Percentiles rank a stretch among this genome's conserved stretches.
Conservation (phyloP, 179 eudicot species). For the Silene coronaria region DNA sequence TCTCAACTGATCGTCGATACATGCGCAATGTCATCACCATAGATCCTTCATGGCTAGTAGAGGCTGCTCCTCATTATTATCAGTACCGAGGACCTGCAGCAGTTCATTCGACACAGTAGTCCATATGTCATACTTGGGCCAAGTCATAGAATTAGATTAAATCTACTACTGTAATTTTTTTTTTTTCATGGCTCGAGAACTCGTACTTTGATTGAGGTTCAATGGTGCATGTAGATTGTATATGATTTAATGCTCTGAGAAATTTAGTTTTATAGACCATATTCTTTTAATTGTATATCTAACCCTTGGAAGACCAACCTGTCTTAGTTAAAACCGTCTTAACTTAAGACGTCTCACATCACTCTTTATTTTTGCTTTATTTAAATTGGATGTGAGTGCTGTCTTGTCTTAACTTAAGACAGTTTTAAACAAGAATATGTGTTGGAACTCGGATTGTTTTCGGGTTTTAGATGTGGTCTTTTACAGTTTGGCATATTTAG, state of each 20-base stretch:
- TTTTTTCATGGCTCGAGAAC: too few relatives aligned
- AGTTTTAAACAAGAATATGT: not conserved
- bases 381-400: not conserved
- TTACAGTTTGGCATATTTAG: not conserved
- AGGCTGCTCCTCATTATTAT: conserved; percentile 84
- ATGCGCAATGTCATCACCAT: conserved; percentile 90
- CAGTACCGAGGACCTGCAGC: conserved; percentile 31
- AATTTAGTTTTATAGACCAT: not conserved
- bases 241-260: not conserved
- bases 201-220: too few relatives aligned
- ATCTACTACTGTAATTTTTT: not conserved
- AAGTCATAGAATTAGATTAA: not conserved
- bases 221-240: not conserved
- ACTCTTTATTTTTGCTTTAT: not conserved
- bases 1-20: conserved; percentile 86
- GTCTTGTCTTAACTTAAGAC: not conserved
- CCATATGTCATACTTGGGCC: not conserved
- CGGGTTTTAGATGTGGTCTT: not conserved
- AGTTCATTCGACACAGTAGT: conserved; percentile 13
- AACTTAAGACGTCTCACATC: not conserved
- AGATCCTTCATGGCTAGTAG: conserved; percentile 84
- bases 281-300: not conserved
- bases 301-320: not conserved
- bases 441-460: not conserved
- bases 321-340: not conserved